Evolutionary conservation across 1,284 basidiomycete species (phyloP), one percentile per base, ranked within the genome.

Genomic region (Marasmius oreades): DNA sequence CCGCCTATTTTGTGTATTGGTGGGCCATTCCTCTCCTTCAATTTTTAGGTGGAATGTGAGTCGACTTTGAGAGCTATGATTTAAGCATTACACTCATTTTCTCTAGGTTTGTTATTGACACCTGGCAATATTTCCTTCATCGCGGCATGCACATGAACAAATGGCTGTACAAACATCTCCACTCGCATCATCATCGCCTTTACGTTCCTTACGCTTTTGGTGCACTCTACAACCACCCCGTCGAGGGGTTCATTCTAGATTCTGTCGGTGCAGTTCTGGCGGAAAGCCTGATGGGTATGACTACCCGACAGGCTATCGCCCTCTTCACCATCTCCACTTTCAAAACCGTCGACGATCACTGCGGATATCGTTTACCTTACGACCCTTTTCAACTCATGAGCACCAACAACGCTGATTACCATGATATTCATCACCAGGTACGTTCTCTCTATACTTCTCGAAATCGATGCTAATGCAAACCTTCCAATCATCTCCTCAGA

Each of bases 311-410:
- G 70, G 86, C 92, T n/a, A 85, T 86, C 56, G 66, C 98, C 48
- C 79, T 98, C 56, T 99, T 98, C 69, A 76, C 76, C 8, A 75
- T 98, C 61, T 90, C 91, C 16, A 92, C 90, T 0, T 74, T 92
- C 66, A 99, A 99, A 78, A 98, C 96, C 1, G 94, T 99, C 45
- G 95, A 98, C 64, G 97, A 99, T 70, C 96, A 99, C 71, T 98
- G 95, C 61, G 96, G 96, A 0, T 98, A 97, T 70, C 79, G 73
- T 24, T 74, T 98, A 22, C 93, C 93, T 53, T 94, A 88, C 73
- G 95, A 97, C 68, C 92, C 92, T 1, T 76, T 95, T 47, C 95
- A 98, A 70, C 68, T 93, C 63, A 66, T 98, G 55, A 93, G 90
- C 59, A 78, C 82, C n/a, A 99, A 99, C 71, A 97, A 93, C 68